These are phyloP conservation scores for Phlegmacium glaucopus DNA, from an alignment of 768 basidiomycete species.

Conservation along the genomic window DNA sequence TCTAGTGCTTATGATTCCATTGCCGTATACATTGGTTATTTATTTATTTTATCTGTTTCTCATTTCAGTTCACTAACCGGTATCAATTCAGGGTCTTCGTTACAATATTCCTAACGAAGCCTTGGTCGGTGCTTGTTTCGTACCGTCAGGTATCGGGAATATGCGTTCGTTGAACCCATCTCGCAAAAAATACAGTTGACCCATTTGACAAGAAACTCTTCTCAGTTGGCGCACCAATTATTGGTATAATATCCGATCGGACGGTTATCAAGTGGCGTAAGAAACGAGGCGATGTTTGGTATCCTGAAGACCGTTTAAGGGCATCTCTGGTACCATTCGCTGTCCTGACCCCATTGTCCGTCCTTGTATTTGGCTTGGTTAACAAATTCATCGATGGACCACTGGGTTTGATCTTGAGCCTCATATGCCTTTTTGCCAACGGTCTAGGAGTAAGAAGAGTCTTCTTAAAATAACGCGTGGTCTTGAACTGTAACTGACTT, in stretches of 20 bases:
- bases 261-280: slow-evolving; percentile 46
- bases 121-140: slow-evolving; percentile 52
- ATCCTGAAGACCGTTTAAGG: slow-evolving; percentile 67
- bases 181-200: background rate
- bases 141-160: slow-evolving; percentile 54
- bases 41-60: background rate
- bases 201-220: background rate
- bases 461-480: slow-evolving; percentile 11
- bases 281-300: slow-evolving; percentile 52
- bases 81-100: slow-evolving; percentile 41
- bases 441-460: slow-evolving; percentile 53
- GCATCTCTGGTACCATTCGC: slow-evolving; percentile 44
- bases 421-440: slow-evolving; percentile 59
- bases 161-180: slow-evolving; percentile 18
- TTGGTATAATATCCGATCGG: slow-evolving; percentile 55
- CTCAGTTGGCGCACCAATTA: slow-evolving; percentile 53
- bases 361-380: slow-evolving; percentile 46
- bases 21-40: slow-evolving; percentile 62
- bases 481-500: background rate
- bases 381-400: slow-evolving; percentile 47
- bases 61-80: background rate
- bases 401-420: slow-evolving; percentile 45
- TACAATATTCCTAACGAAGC: slow-evolving; percentile 55
- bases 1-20: slow-evolving; percentile 50
- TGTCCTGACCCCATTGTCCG: slow-evolving; percentile 50